Conservation (phyloP, 805 yeast genomes). For the Sugiyamaella floridensis region DNA sequence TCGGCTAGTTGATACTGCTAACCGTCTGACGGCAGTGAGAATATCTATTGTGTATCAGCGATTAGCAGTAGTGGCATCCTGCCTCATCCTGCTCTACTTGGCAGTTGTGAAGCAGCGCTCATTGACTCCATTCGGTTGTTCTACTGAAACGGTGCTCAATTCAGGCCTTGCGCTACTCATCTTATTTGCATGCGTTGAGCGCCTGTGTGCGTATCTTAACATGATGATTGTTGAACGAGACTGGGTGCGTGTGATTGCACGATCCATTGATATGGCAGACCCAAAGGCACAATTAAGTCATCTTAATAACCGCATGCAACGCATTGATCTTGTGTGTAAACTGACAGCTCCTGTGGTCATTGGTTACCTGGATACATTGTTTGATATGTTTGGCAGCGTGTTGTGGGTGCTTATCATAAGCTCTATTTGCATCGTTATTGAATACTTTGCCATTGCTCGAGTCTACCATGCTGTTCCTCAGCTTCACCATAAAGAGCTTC, state of each 20-base stretch:
- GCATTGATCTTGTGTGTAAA: constrained; percentile 36
- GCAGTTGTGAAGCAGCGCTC: not conserved
- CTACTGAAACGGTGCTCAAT: not conserved
- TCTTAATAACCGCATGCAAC: constrained; percentile 32
- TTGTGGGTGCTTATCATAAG: constrained; percentile 27
- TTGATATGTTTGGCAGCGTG: constrained; percentile 25
- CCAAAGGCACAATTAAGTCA: constrained; percentile 18
- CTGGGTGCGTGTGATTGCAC: constrained; percentile 36
- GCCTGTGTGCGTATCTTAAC: constrained; percentile 31
- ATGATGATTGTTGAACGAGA: constrained; percentile 36
- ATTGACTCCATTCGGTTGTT: not conserved
- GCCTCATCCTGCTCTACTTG: constrained; percentile 15
- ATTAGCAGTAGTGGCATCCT: constrained; percentile 26
- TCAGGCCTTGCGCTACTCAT: constrained; percentile 20
- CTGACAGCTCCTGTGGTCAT: constrained; percentile 35
- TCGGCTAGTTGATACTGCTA: constrained; percentile 25
- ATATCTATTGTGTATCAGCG: constrained; percentile 31
- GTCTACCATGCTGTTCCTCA: constrained; percentile 31
- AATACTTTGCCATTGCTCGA: constrained; percentile 30
- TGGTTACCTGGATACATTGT: constrained; percentile 27
- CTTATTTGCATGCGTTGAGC: constrained; percentile 33
- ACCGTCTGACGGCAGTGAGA: constrained; percentile 30
- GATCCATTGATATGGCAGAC: not conserved
- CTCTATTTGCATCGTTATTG: constrained; percentile 28
- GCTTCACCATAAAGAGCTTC: constrained; percentile 10